Evolutionary conservation across 148 eudicot species (phyloP), one percentile per base, ranked within the genome.

Genomic region (Cornus controversa): DNA sequence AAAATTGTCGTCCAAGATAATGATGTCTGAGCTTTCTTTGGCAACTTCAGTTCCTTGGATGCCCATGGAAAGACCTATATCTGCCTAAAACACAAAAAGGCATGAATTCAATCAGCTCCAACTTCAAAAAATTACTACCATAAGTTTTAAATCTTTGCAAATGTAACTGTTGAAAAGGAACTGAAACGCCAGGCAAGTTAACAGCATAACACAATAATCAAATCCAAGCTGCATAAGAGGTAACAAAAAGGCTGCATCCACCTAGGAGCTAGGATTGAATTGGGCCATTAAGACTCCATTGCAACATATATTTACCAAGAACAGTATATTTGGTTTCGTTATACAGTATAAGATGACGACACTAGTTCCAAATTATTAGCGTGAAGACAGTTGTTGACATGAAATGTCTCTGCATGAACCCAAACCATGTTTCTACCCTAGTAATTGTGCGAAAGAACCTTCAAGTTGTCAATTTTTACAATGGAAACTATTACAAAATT

Each of bases 31-130:
- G 89, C 97, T 92, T 71, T 92, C 97, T 90, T 94, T 94, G 26
- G 98, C 98, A 53, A 94, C 98, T 86, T 94, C 98, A 72, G 98
- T 94, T 82, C 98, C 98, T 50, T 88, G 86, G 79, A 94, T 94
- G 34, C 98, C 98, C 98, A 94, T 94, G 57, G 98, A 87, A 83
- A 94, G 96, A 69, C 98, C 98, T 82, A 94, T 94, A 68, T 94
- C 98, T 67, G 98, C 97, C 98, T 92, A 71, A 75, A 86, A 74
- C 68, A 81, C 77, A 70, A 70, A 22, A 69, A 65, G 75, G 73
- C 25, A 45, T 50, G 2, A 69, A 47, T 16, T 34, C 27, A n/a
- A 72, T 76, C 65, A 83, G 66, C 75, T 63, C 57, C 37, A 78
- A 69, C 77, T 20, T 50, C 45, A 28, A 73, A 47, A 9, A 34